A percentile compares a stretch with the other conserved stretches of the same genome.
Evolutionary conservation across 768 basidiomycete species (phyloP).

Genomic region (Suillus paluster): DNA sequence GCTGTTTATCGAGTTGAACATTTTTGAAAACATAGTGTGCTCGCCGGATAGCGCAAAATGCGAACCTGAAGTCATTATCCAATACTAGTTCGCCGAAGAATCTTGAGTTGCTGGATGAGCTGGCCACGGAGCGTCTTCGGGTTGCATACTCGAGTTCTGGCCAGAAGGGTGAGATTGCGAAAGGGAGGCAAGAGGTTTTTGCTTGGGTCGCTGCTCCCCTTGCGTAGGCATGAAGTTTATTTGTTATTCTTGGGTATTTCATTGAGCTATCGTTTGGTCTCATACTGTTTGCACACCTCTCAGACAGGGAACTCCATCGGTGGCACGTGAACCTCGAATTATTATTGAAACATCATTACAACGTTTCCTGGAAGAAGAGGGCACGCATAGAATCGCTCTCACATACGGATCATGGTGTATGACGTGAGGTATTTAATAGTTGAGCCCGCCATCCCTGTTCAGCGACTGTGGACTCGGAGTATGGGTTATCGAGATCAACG

Average conservation of each 20-base stretch:
- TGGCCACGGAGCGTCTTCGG: slow-evolving; percentile 73
- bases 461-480: too few relatives aligned
- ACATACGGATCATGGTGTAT: too few relatives aligned
- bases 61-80: slow-evolving; percentile 54
- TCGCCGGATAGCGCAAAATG: slow-evolving; percentile 52
- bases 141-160: slow-evolving; percentile 59
- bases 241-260: background rate
- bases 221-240: background rate
- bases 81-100: slow-evolving; percentile 59
- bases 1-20: background rate
- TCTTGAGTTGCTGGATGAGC: slow-evolving; percentile 63
- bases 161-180: slow-evolving; percentile 39
- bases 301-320: too few relatives aligned
- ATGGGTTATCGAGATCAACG: too few relatives aligned
- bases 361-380: too few relatives aligned
- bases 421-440: too few relatives aligned
- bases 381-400: too few relatives aligned
- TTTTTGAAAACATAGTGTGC: slow-evolving; percentile 52
- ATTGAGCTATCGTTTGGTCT: background rate
- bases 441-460: too few relatives aligned
- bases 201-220: slow-evolving; percentile 43
- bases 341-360: too few relatives aligned
- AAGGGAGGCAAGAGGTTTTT: slow-evolving; percentile 48
- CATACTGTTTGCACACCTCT: background rate
- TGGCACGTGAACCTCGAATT: too few relatives aligned